phyloP scores from a whole-genome alignment of 2,329 filamentous ascomycete species.

The Alternaria hordeiaustralica region DNA sequence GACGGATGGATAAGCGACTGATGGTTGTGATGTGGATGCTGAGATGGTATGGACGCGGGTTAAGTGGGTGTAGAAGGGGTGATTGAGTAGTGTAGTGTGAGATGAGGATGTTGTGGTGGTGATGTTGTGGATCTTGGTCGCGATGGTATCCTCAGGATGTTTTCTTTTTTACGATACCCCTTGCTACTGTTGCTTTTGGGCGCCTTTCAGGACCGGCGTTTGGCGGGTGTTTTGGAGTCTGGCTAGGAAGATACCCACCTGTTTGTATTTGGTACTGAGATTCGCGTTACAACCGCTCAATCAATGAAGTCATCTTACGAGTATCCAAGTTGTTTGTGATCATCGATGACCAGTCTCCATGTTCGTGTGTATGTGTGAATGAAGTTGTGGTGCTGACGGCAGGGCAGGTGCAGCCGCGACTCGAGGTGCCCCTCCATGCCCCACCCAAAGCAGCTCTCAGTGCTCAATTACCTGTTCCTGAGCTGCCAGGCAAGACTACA shows the following conservation, averaged over 20 bases:
- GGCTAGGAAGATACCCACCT: neutral
- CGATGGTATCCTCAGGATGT: neutral
- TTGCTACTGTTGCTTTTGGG: neutral
- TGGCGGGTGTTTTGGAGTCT: neutral
- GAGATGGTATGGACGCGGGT: neutral
- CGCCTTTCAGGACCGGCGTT: neutral
- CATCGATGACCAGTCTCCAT: neutral
- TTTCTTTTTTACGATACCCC: neutral
- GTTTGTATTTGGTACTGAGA: neutral
- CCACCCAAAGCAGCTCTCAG: conserved; percentile 13
- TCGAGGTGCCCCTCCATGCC: conserved; percentile 9
- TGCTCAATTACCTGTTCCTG: conserved; percentile 17
- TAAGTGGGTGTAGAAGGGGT: neutral
- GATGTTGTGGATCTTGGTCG: neutral
- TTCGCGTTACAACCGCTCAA: neutral
- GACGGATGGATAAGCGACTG: neutral
- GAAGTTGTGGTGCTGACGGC: neutral
- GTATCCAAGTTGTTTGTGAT: neutral
- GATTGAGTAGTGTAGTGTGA: neutral
- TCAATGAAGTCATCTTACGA: neutral
- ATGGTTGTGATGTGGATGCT: neutral
- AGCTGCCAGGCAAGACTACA: conserved; percentile 6
- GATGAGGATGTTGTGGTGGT: neutral
- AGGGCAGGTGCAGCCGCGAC: neutral
- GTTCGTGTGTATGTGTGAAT: neutral